phyloP scores from a whole-genome alignment of 352 stramenopile species.

The Pythium vanterpoolii region DNA sequence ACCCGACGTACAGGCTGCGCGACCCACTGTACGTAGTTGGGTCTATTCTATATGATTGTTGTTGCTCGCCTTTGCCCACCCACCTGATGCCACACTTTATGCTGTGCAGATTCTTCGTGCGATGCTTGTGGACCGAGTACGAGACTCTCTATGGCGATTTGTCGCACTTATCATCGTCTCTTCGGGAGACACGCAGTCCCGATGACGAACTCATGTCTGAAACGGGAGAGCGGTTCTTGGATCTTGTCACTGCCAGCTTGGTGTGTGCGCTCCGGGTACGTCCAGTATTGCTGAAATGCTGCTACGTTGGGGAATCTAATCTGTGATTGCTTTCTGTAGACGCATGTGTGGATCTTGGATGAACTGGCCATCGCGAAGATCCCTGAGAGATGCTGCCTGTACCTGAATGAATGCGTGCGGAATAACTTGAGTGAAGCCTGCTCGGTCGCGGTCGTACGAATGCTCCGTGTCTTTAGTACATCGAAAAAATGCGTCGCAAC shows the following conservation, averaged over 20 bases:
- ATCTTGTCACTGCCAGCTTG: slow-evolving; percentile 77
- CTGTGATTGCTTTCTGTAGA: slow-evolving; percentile 24
- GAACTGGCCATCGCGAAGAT: slow-evolving; percentile 54
- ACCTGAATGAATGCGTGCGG: slow-evolving; percentile 67
- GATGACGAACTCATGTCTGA: slow-evolving; percentile 65
- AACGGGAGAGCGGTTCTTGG: slow-evolving; percentile 60
- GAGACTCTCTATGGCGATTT: slow-evolving; percentile 70
- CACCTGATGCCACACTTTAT: not conserved
- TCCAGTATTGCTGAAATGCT: not conserved
- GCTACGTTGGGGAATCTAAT: not conserved
- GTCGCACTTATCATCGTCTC: slow-evolving; percentile 54
- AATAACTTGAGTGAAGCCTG: slow-evolving; percentile 58
- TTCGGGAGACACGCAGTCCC: slow-evolving; percentile 58
- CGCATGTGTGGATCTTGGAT: slow-evolving; percentile 62
- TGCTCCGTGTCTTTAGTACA: slow-evolving; percentile 62
- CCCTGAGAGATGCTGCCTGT: slow-evolving; percentile 56
- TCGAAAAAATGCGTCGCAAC: slow-evolving; percentile 51
- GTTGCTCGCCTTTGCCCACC: not conserved
- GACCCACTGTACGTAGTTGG: slow-evolving; percentile 78
- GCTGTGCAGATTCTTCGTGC: slow-evolving; percentile 60
- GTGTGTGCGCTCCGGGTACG: slow-evolving; percentile 70
- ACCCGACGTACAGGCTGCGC: slow-evolving; percentile 89
- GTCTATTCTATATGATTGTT: slow-evolving; percentile 3
- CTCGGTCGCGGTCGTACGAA: slow-evolving; percentile 57
- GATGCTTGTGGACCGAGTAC: slow-evolving; percentile 77